A percentile compares a stretch with the other conserved stretches of the same genome.
These are phyloP conservation scores for Euryodendron excelsum DNA, from an alignment of 148 eudicot genomes.

Conservation along the genomic window DNA sequence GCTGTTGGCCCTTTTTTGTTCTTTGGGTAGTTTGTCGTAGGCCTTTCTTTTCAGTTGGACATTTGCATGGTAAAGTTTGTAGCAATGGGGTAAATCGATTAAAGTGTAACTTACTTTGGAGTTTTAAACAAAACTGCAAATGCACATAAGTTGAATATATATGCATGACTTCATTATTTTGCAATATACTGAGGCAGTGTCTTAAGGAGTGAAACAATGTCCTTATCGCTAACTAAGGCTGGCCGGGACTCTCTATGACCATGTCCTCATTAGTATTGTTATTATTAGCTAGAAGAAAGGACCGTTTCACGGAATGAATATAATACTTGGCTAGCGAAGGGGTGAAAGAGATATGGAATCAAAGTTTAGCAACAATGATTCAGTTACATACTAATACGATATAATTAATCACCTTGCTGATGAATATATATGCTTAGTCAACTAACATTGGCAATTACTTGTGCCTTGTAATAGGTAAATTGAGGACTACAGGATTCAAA, in stretches of 20 bases:
- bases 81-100: no score
- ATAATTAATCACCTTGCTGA: background rate
- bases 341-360: background rate
- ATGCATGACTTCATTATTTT: background rate
- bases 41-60: background rate
- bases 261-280: background rate
- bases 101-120: background rate
- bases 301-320: background rate
- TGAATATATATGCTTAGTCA: no score
- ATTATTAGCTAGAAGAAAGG: background rate
- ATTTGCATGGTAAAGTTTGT: no score
- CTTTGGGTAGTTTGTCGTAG: background rate
- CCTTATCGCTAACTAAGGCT: background rate
- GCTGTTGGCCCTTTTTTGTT: background rate
- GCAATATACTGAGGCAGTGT: background rate
- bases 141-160: background rate
- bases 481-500: no score
- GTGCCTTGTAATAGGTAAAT: background rate
- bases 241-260: background rate
- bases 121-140: background rate
- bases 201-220: background rate
- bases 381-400: no score
- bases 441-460: background rate
- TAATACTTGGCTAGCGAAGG: no score
- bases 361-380: background rate